Conservation (phyloP, 805 yeast genomes). For the Cyberlindnera mycetangii region DNA sequence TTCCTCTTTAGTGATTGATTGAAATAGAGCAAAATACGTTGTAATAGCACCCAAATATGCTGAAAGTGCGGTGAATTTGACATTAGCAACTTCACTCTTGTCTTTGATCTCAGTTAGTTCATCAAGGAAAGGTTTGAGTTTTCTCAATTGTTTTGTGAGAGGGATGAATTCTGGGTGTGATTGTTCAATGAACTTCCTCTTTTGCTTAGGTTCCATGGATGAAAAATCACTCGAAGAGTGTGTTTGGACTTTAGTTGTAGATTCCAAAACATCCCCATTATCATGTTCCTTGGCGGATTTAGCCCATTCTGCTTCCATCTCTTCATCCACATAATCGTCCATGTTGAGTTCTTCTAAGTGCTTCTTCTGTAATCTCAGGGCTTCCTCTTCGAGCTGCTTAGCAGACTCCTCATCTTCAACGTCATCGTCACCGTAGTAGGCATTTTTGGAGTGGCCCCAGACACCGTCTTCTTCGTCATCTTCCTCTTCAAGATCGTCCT, state of each 20-base stretch:
- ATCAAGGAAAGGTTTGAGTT: slow-evolving; percentile 41
- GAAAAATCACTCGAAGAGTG: slow-evolving; percentile 42
- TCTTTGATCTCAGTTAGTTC: slow-evolving; percentile 32
- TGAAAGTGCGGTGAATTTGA: slow-evolving; percentile 68
- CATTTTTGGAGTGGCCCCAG: slow-evolving; percentile 44
- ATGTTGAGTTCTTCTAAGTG: slow-evolving; percentile 73
- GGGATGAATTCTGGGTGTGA: slow-evolving; percentile 85
- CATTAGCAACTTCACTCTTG: slow-evolving; percentile 35
- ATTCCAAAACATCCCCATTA: slow-evolving; percentile 30
- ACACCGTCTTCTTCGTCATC: slow-evolving; percentile 39
- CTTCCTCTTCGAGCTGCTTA: slow-evolving; percentile 81
- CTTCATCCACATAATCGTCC: slow-evolving; percentile 77
- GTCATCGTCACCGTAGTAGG: slow-evolving; percentile 54
- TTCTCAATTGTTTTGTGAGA: slow-evolving; percentile 56
- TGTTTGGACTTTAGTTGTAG: slow-evolving; percentile 28
- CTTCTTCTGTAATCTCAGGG: slow-evolving; percentile 77
- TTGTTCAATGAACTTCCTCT: slow-evolving; percentile 50
- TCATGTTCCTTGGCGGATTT: slow-evolving; percentile 51
- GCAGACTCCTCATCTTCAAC: slow-evolving; percentile 66
- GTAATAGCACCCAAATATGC: slow-evolving; percentile 77
- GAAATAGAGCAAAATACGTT: slow-evolving; percentile 74
- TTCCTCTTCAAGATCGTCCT: slow-evolving; percentile 31
- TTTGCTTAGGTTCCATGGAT: slow-evolving; percentile 50
- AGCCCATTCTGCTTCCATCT: slow-evolving; percentile 76
- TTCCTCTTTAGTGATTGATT: slow-evolving; percentile 50